A percentile compares a stretch with the other conserved stretches of the same genome.
Conservation (phyloP, 257 asterid genomes). For the Fraxinus anomala region DNA sequence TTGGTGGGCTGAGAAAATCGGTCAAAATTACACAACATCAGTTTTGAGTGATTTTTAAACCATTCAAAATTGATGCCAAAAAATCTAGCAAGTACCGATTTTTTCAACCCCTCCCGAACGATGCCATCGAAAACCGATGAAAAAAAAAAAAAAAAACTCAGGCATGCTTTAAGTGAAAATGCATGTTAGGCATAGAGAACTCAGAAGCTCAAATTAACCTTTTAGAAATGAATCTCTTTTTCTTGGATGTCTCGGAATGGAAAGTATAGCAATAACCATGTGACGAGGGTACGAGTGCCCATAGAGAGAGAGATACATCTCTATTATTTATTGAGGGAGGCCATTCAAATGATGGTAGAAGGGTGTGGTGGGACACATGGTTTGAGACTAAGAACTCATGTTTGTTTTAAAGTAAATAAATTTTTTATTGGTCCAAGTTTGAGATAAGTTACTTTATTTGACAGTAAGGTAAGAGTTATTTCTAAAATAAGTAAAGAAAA, state of each 20-base stretch:
- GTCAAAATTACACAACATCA: too few species aligned
- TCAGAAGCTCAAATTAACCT: not conserved
- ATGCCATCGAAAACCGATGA: too few species aligned
- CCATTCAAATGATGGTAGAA: not conserved
- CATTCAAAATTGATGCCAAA: too few species aligned
- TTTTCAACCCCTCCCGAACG: too few species aligned
- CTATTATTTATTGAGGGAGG: not conserved
- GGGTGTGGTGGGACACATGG: not conserved
- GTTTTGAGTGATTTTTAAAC: too few species aligned
- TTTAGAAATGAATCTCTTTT: too few species aligned
- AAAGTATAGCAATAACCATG: not conserved
- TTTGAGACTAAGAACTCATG: not conserved
- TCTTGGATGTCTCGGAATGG: not conserved
- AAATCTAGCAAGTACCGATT: too few species aligned
- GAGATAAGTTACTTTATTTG: not conserved
- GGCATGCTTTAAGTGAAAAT: too few species aligned
- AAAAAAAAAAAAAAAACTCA: too few species aligned
- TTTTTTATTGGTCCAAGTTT: not conserved
- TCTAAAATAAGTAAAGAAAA: slow-evolving; percentile 1
- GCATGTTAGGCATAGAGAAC: not conserved
- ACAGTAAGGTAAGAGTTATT: not conserved
- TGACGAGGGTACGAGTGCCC: not conserved
- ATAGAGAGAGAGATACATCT: not conserved
- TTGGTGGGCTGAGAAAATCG: too few species aligned
- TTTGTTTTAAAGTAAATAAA: not conserved